Evolutionary conservation across 106 monocot genomes (phyloP), one percentile per base, ranked within the genome.

Genomic region (Posidonia australis): DNA sequence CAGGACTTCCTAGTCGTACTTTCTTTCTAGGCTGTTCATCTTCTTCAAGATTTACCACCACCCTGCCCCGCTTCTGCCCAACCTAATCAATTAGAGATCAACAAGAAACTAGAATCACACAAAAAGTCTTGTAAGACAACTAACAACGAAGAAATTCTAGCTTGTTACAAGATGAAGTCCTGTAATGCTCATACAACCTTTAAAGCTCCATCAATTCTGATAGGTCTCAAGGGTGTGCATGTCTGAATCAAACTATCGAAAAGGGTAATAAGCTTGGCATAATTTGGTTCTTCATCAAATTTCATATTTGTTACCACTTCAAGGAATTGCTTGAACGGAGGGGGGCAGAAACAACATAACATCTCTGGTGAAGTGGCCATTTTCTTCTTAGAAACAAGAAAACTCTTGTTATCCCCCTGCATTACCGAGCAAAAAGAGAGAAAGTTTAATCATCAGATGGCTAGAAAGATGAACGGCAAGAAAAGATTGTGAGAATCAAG

Each of bases 251-350:
- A 73, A 69, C 85, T 56, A 56, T 93, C 88, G 69, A 93, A 93
- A 47, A 93, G 83, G 22, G 88, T 82, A 73, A 93, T 83, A 13
- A 93, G 81, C 71, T 89, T 88, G 32, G 85, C 62, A 47, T 93
- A 93, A 58, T 93, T 86, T 70, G 93, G 93, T 29, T 93, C 93
- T 77, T 93, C 93, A 60, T 93, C 93, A 77, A 88, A 93, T 69
- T 86, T 93, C 85, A 93, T 88, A 70, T 83, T 88, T 70, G 88
- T 83, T 71, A 93, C 93, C 0, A 49, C 46, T 59, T 93, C 93
- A 57, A 93, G 85, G 63, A 93, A 93, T n/a, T 73, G 77, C 71
- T 81, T 93, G 70, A 89, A 93, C 14, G 93, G 93, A 51, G 83
- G 62, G 16, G 93, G 88, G 60, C 93, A 93, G 56, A 83, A 89